Evolutionary conservation across 192 early-diverging fungal genomes (phyloP), one percentile per base, ranked within the genome.

Genomic region (Rhizophagus clarus): DNA sequence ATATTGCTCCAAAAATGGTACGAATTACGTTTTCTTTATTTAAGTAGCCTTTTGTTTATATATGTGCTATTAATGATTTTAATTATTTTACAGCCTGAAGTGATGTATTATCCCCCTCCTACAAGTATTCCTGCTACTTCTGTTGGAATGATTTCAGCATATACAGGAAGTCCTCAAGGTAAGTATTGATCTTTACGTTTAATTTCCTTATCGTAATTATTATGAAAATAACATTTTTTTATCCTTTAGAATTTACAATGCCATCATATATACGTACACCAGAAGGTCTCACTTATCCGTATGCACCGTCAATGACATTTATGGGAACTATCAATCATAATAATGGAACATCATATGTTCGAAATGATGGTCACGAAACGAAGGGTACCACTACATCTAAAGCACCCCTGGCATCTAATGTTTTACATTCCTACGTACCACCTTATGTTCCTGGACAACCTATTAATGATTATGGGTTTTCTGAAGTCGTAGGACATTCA

Each of bases 241-340:
- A 29, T 51, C 26, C 20, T 15, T n/a, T 40, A 40, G 37, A 40
- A 40, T 7, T 40, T 40, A 40, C 37, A 40, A 29, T 42, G 12
- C 45, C 60, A n/a, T 60, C 26, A 20, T 75, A 22, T 61, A 62
- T 75, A 26, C 29, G 63, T 28, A 62, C 60, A 1, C 60, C 74
- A 37, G 74, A 75, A 61, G 74, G 74, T 34, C 74, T 31, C 7
- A 6, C 61, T 62, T 75, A 61, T 37, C 74, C 74, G 17, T 75
- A 75, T 3, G 74, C 56, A 11, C 31, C 72, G 22, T 26, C 61
- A 63, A 11, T 63, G 49, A 56, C 49, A 22, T 56, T 56, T 17
- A 56, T 56, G 49, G 49, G 49, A 20, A 17, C 49, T 4, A 56
- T 56, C 17, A 56, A 56, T 56, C 49, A 56, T 20, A 56, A 56